Percentiles rank a stretch among this genome's conserved stretches.
These are phyloP conservation scores for Drechmeria coniospora DNA, from an alignment of 2,329 filamentous ascomycete species.

Conservation along the genomic window DNA sequence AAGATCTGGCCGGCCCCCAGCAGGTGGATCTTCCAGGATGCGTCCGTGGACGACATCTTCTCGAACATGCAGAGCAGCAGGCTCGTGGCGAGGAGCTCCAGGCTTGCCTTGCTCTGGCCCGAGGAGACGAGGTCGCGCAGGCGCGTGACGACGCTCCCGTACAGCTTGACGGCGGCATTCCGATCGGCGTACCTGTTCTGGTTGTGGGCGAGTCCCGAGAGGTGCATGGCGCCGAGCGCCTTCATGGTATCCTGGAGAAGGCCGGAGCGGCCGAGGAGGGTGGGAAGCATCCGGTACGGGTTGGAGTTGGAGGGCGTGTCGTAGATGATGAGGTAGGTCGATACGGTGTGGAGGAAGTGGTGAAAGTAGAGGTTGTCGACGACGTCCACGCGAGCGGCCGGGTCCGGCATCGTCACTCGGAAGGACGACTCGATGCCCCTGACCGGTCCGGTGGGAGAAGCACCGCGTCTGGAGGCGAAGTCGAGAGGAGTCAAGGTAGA, in stretches of 20 bases:
- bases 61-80: slow-evolving; percentile 7
- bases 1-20: slow-evolving; percentile 22
- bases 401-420: not conserved
- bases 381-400: not conserved
- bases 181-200: slow-evolving; percentile 17
- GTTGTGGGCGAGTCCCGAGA: slow-evolving; percentile 20
- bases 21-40: slow-evolving; percentile 22
- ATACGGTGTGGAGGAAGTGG: slow-evolving; percentile 22
- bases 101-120: slow-evolving; percentile 11
- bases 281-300: slow-evolving; percentile 21
- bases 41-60: slow-evolving; percentile 6
- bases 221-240: slow-evolving; percentile 21
- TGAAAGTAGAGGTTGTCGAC: slow-evolving; percentile 17
- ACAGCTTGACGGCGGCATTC: slow-evolving; percentile 21
- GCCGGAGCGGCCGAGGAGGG: slow-evolving; percentile 29
- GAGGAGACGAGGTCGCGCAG: slow-evolving; percentile 11
- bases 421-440: slow-evolving; percentile 2
- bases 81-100: slow-evolving; percentile 9
- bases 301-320: slow-evolving; percentile 20
- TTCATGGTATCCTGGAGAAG: slow-evolving; percentile 21
- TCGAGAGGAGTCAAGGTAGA: slow-evolving; percentile 6
- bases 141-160: slow-evolving; percentile 17
- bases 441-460: not conserved
- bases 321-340: slow-evolving; percentile 27
- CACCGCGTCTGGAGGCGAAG: slow-evolving; percentile 9